These are phyloP conservation scores for Gautieria morchelliformis DNA, from an alignment of 768 basidiomycete species.

Conservation along the genomic window DNA sequence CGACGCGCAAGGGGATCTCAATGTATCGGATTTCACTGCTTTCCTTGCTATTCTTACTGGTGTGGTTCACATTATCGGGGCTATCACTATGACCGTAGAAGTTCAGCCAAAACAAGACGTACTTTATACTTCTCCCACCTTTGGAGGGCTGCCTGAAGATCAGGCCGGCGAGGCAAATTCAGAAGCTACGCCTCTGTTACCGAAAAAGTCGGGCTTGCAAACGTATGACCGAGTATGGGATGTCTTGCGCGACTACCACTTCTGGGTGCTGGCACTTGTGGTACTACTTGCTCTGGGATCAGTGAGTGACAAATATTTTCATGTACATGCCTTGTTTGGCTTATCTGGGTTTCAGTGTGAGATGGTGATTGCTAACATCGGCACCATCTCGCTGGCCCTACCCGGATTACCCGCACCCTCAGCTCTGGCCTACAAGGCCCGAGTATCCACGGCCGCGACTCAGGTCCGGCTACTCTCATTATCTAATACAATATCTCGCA, in stretches of 20 bases:
- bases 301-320: constrained; percentile 33
- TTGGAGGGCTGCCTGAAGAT: constrained; percentile 14
- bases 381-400: constrained; percentile 62
- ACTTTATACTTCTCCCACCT: constrained; percentile 10
- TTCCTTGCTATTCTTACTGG: constrained; percentile 51
- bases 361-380: constrained; percentile 79
- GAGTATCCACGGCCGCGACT: constrained; percentile 31
- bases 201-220: constrained; percentile 10
- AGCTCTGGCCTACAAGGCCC: constrained; percentile 10
- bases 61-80: constrained; percentile 44
- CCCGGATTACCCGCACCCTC: constrained; percentile 21
- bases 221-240: constrained; percentile 27
- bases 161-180: constrained; percentile 13
- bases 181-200: constrained; percentile 20
- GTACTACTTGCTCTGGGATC: constrained; percentile 52
- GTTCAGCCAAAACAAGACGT: constrained; percentile 13
- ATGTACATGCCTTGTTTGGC: not conserved
- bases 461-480: constrained; percentile 67
- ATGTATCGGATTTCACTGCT: constrained; percentile 39
- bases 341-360: constrained; percentile 39
- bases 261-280: constrained; percentile 54
- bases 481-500: constrained; percentile 62
- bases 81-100: constrained; percentile 29
- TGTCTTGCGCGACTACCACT: constrained; percentile 44
- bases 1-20: constrained; percentile 29